Percentiles rank a stretch among this genome's conserved stretches.
These are phyloP conservation scores for Pelargonium fulgidum DNA, from an alignment of 441 rosid species.

Conservation along the genomic window DNA sequence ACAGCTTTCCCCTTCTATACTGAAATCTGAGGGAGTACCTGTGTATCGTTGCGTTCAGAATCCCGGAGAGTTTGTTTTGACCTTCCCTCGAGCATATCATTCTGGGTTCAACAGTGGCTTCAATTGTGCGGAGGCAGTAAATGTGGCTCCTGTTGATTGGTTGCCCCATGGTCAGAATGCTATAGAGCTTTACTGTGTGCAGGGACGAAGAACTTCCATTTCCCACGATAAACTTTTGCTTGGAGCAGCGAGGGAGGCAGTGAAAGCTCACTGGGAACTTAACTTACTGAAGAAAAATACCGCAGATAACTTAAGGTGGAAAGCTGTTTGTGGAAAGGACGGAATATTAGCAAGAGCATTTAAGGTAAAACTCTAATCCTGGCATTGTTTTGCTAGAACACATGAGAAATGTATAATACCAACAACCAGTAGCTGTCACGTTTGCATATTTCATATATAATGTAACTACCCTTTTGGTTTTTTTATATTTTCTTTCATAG, in stretches of 20 bases:
- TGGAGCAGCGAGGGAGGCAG: slow-evolving; percentile 99
- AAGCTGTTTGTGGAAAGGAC: slow-evolving; percentile 72
- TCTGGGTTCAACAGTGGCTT: slow-evolving; percentile 95
- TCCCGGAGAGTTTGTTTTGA: slow-evolving; percentile 92
- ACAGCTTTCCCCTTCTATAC: slow-evolving; percentile 89
- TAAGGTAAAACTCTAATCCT: slow-evolving; percentile 44
- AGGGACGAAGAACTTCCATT: slow-evolving; percentile 90
- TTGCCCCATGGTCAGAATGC: slow-evolving; percentile 96
- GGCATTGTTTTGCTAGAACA: neutral
- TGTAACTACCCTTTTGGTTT: slow-evolving; percentile 11
- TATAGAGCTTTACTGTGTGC: slow-evolving; percentile 77
- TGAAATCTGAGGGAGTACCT: slow-evolving; percentile 85
- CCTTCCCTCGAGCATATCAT: slow-evolving; percentile 99
- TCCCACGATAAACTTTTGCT: slow-evolving; percentile 96
- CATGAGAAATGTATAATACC: neutral
- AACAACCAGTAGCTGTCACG: neutral
- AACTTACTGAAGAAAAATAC: slow-evolving; percentile 75
- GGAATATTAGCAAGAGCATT: slow-evolving; percentile 78
- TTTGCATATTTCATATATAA: neutral
- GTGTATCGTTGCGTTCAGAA: slow-evolving; percentile 86
- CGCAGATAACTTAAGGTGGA: slow-evolving; percentile 78
- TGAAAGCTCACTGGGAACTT: slow-evolving; percentile 94
- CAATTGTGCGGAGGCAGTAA: slow-evolving; percentile 99
- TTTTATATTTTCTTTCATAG: slow-evolving; percentile 33
- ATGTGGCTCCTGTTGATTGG: slow-evolving; percentile 99